Percentiles rank a stretch among this genome's conserved stretches.
Conservation (phyloP, 139 green algal genomes). For the Mychonastes homosphaera region DNA sequence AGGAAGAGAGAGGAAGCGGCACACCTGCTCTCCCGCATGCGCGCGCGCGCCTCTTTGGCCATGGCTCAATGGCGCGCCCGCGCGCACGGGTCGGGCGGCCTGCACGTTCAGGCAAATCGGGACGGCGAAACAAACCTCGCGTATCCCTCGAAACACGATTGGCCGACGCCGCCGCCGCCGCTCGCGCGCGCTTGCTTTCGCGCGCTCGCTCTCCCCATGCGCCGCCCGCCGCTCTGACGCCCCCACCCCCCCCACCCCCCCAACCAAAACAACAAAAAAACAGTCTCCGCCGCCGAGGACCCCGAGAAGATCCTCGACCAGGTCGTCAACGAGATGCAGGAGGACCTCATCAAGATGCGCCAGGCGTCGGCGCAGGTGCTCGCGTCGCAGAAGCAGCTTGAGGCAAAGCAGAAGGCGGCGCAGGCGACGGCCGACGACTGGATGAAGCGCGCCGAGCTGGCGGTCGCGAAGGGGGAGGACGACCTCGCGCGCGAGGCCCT, state of each 20-base stretch:
- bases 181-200: constrained; percentile 6
- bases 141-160: too few species aligned
- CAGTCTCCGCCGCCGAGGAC: constrained; percentile 77
- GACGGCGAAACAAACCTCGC: too few species aligned
- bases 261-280: too few species aligned
- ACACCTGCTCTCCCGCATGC: too few species aligned
- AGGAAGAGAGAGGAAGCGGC: too few species aligned
- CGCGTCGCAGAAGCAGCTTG: constrained; percentile 92
- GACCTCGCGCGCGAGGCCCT: constrained; percentile 91
- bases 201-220: neutral
- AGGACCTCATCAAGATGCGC: constrained; percentile 94
- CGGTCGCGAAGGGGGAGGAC: constrained; percentile 91
- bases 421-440: constrained; percentile 67
- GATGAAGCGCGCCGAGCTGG: constrained; percentile 87
- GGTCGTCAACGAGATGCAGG: constrained; percentile 95
- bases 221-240: too few species aligned
- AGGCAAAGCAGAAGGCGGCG: constrained; percentile 87
- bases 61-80: too few species aligned
- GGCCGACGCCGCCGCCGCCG: too few species aligned
- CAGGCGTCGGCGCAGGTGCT: constrained; percentile 90
- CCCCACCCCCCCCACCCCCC: too few species aligned
- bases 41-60: too few species aligned
- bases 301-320: constrained; percentile 98
- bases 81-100: too few species aligned
- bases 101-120: too few species aligned